Evolutionary conservation across 1,284 basidiomycete species (phyloP), one percentile per base, ranked within the genome.

Genomic region (Cryptococcus sp.): DNA sequence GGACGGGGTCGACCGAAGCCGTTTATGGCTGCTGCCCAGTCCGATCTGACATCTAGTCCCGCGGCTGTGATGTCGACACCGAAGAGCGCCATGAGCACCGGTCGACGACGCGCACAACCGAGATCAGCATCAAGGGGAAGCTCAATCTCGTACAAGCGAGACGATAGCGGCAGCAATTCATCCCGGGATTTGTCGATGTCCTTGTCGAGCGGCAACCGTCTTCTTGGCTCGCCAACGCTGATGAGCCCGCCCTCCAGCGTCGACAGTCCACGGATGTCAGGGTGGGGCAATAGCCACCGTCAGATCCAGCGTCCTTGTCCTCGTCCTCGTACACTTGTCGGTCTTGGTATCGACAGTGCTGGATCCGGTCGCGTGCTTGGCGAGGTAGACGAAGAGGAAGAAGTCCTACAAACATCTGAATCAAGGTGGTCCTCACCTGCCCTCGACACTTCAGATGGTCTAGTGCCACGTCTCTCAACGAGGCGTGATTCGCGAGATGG

Each of bases 141-240:
- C 55, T 73, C 70, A 0, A 75, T 77, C 52, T 73, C 71, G 20
- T 77, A 77, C 57, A 70, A 65, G 56, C 73, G 67, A 54, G 72
- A 74, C 20, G 64, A 64, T 50, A 46, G 45, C 20, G 62, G 60
- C 41, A 59, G 60, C 7, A 45, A 52, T 5, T 62, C 59, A 2
- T 70, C 69, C 37, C 61, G 49, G 40, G 69, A 63, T 54, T 62
- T 62, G 59, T 62, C 58, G n/a, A 57, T 55, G 23, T 55, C 47
- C 20, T 62, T 62, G 59, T 62, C 58, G 16, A 57, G 54, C 25
- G 55, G 50, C 20, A 55, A 47, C n/a, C 50, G 39, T 5, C 44
- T 47, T 23, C 50, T 61, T 16, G 50, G 45, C 15, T 62, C 61
- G 3, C 54, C 65, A 10, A 44, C 47, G 10, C 20, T 49, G 13